A percentile compares a stretch with the other conserved stretches of the same genome.
These are phyloP conservation scores for Schwanniomyces etchellsii DNA, from an alignment of 1,139 yeast species.

Conservation along the genomic window DNA sequence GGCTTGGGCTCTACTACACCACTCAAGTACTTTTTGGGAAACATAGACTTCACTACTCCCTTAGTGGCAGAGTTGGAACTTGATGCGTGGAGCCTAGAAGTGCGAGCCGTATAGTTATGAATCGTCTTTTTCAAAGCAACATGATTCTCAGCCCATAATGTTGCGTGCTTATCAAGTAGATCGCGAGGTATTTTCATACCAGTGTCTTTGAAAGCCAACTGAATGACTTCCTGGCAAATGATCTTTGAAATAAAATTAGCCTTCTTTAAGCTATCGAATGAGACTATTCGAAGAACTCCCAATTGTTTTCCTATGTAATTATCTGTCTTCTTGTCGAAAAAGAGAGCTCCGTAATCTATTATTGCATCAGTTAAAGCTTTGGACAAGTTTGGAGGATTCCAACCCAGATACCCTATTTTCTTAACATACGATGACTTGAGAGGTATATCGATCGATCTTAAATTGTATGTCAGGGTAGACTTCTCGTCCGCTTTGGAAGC, in stretches of 20 bases:
- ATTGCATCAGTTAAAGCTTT: conserved; percentile 41
- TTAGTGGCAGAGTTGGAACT: conserved; percentile 26
- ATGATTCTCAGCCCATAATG: conserved; percentile 60
- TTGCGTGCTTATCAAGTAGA: conserved; percentile 46
- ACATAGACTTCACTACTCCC: conserved; percentile 36
- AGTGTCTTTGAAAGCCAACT: conserved; percentile 51
- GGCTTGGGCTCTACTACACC: conserved; percentile 38
- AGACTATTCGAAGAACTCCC: conserved; percentile 62
- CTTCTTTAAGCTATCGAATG: conserved; percentile 61
- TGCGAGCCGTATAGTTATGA: conserved; percentile 28
- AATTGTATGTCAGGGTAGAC: conserved; percentile 9
- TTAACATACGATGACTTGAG: conserved; percentile 27
- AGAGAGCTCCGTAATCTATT: conserved; percentile 60
- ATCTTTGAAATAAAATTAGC: conserved; percentile 55
- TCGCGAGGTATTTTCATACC: conserved; percentile 33
- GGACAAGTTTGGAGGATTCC: conserved; percentile 34
- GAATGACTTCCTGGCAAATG: conserved; percentile 57
- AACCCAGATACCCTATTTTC: conserved; percentile 31
- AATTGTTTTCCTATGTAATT: conserved; percentile 59
- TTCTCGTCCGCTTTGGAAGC: conserved; percentile 6
- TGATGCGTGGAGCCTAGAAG: conserved; percentile 26
- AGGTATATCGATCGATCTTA: conserved; percentile 29
- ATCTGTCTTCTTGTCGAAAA: conserved; percentile 44
- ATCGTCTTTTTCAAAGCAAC: conserved; percentile 41
- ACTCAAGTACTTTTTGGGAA: conserved; percentile 42